Conservation (phyloP, 164 flowering plant genomes). For the Vitis rupestris region DNA sequence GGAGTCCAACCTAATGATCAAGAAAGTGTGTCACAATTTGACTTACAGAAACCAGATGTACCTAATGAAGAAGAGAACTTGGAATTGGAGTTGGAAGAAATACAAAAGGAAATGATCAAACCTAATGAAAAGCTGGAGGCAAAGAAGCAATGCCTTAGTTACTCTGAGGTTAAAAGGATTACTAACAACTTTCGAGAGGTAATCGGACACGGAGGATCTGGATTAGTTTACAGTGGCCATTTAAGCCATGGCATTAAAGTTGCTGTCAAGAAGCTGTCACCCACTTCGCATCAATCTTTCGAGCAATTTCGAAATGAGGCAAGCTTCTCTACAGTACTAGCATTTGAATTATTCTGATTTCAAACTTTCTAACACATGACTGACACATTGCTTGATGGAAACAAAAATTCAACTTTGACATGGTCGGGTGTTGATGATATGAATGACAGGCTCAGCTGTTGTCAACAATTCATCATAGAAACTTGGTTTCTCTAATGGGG, state of each 20-base stretch:
- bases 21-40: too few species aligned
- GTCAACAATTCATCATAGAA: conserved; percentile 27
- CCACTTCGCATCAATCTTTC: conserved; percentile 19
- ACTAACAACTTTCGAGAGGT: conserved; percentile 35
- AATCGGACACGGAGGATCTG: conserved; percentile 53
- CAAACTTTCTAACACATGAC: too few species aligned
- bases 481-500: conserved; percentile 31
- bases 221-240: conserved; percentile 42
- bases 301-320: conserved; percentile 28
- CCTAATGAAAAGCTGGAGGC: not conserved
- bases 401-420: too few species aligned
- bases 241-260: conserved; percentile 29
- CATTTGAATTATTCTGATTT: not conserved
- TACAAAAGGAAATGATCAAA: not conserved
- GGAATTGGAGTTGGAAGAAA: too few species aligned
- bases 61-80: too few species aligned
- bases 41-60: too few species aligned
- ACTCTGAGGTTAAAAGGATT: conserved; percentile 32
- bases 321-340: not conserved
- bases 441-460: conserved; percentile 30
- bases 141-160: conserved; percentile 29
- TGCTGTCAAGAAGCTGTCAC: conserved; percentile 29
- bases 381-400: too few species aligned
- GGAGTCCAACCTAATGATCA: too few species aligned
- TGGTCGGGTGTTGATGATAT: not conserved